Conservation (phyloP, 2,329 filamentous ascomycete genomes). For the Paraconiothyrium brasiliense region DNA sequence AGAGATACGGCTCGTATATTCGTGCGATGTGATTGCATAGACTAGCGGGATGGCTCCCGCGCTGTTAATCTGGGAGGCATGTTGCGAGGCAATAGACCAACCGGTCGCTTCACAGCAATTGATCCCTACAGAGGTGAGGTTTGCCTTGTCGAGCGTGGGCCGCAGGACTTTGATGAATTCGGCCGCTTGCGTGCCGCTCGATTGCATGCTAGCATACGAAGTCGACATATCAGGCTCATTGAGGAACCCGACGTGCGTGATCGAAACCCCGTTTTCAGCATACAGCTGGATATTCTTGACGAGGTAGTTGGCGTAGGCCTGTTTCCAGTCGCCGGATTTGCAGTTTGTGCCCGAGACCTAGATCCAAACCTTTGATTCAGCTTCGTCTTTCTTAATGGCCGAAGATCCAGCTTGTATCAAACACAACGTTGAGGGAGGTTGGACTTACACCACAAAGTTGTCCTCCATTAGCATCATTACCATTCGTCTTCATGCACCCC, state of each 20-base stretch:
- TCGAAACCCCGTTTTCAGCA: slow-evolving; percentile 49
- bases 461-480: slow-evolving; percentile 55
- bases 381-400: too few relatives aligned
- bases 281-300: slow-evolving; percentile 59
- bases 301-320: slow-evolving; percentile 61
- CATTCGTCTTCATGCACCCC: slow-evolving; percentile 63
- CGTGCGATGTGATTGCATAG: slow-evolving; percentile 54
- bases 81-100: slow-evolving; percentile 51
- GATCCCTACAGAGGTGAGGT: slow-evolving; percentile 50
- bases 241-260: slow-evolving; percentile 56
- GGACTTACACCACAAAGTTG: slow-evolving; percentile 57
- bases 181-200: slow-evolving; percentile 58
- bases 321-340: slow-evolving; percentile 57
- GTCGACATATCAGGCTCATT: slow-evolving; percentile 56
- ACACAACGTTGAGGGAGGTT: background rate
- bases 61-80: slow-evolving; percentile 50
- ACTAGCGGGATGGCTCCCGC: slow-evolving; percentile 52
- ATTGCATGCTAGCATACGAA: slow-evolving; percentile 60
- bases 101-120: slow-evolving; percentile 58
- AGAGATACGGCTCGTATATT: slow-evolving; percentile 54
- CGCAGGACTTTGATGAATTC: slow-evolving; percentile 62
- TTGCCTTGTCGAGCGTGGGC: slow-evolving; percentile 48
- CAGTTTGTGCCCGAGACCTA: slow-evolving; percentile 45
- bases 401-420: too few relatives aligned
- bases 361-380: background rate